Percentiles rank a stretch among this genome's conserved stretches.
phyloP scores from a whole-genome alignment of 306 rosid genomes.

The Astragalus glycyphyllos region DNA sequence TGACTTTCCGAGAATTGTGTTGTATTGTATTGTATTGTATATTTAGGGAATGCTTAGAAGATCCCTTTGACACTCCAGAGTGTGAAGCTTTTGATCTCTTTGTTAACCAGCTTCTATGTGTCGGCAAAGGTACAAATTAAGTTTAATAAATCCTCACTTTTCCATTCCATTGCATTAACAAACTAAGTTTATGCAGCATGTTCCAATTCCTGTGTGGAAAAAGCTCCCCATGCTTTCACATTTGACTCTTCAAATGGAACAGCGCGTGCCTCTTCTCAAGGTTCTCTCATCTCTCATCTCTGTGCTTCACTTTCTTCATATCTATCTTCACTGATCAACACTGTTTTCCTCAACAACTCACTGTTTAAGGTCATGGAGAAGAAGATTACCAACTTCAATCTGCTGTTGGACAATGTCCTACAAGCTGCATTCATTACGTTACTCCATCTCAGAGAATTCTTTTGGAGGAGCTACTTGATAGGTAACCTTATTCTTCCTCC shows the following conservation, averaged over 20 bases:
- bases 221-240: slow-evolving; percentile 81
- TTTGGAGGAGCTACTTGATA: slow-evolving; percentile 83
- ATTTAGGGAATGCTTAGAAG: slow-evolving; percentile 91
- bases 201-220: slow-evolving; percentile 80
- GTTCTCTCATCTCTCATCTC: slow-evolving; percentile 45
- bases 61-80: slow-evolving; percentile 89
- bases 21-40: no score
- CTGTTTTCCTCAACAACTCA: slow-evolving; percentile 5
- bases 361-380: slow-evolving; percentile 64
- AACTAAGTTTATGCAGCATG: slow-evolving; percentile 62
- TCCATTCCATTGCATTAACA: not conserved
- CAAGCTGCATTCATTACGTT: slow-evolving; percentile 86
- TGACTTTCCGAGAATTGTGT: no score
- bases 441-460: slow-evolving; percentile 90
- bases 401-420: slow-evolving; percentile 94
- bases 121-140: slow-evolving; percentile 69
- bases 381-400: slow-evolving; percentile 85
- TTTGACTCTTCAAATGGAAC: slow-evolving; percentile 74
- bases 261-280: slow-evolving; percentile 82
- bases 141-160: not conserved
- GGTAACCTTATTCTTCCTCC: slow-evolving; percentile 48
- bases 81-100: slow-evolving; percentile 91
- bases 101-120: slow-evolving; percentile 78
- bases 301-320: not conserved
- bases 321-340: not conserved